phyloP scores from a whole-genome alignment of 306 rosid species.

The Alnus glutinosa region DNA sequence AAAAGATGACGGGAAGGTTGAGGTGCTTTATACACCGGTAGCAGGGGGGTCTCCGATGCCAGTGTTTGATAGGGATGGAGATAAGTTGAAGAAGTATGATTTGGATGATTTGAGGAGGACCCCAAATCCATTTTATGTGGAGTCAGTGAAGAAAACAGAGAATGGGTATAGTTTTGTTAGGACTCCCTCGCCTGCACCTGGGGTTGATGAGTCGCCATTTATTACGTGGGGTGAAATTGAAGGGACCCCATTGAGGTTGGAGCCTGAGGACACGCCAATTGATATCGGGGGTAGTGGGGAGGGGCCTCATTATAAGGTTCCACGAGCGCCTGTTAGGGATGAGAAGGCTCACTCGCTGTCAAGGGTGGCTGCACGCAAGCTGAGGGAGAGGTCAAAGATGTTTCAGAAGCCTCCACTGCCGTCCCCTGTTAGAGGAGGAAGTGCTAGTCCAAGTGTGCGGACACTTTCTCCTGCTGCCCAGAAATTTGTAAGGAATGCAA shows the following conservation, averaged over 20 bases:
- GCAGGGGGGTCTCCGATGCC: constrained; percentile 77
- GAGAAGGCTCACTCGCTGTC: constrained; percentile 90
- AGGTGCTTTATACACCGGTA: constrained; percentile 76
- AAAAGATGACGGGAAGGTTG: constrained; percentile 65
- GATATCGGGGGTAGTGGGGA: constrained; percentile 84
- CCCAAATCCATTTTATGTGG: constrained; percentile 79
- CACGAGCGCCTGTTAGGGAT: constrained; percentile 73
- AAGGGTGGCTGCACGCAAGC: constrained; percentile 81
- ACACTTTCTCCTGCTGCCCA: constrained; percentile 95
- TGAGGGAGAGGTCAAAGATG: constrained; percentile 83
- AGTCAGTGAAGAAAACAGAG: constrained; percentile 72
- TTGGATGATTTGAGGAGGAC: constrained; percentile 93
- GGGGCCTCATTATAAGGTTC: constrained; percentile 89
- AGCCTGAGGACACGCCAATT: constrained; percentile 75
- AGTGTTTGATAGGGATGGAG: constrained; percentile 60
- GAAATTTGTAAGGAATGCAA: constrained; percentile 90
- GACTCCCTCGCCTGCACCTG: constrained; percentile 97
- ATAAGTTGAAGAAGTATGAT: constrained; percentile 86
- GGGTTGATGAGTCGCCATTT: constrained; percentile 85
- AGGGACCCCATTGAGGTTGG: constrained; percentile 92
- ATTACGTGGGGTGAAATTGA: constrained; percentile 98
- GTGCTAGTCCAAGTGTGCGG: constrained; percentile 83
- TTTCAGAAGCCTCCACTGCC: constrained; percentile 89
- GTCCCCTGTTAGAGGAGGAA: constrained; percentile 79
- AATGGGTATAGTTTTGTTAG: constrained; percentile 84